Evolutionary conservation across 306 rosid species (phyloP).

Genomic region (Quercus agrifolia): DNA sequence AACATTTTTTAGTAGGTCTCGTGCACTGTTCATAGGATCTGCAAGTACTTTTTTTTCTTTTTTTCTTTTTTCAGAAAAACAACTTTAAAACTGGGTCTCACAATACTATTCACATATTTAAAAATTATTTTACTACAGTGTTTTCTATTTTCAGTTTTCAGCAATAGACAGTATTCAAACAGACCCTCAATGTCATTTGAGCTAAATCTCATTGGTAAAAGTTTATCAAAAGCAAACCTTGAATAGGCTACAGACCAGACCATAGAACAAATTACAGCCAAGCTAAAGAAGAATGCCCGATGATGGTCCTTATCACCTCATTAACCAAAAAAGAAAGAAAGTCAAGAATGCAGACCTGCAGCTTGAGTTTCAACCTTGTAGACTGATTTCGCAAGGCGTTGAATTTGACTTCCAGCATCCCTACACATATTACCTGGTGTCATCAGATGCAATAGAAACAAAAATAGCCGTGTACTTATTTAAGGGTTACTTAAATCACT

Average conservation of each 20-base stretch:
- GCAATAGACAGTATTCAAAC: too few species aligned
- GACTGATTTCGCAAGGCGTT: constrained; percentile 56
- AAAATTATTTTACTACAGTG: too few species aligned
- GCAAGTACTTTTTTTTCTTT: too few species aligned
- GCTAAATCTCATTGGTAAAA: neutral
- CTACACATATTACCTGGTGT: constrained; percentile 32
- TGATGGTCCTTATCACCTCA: neutral
- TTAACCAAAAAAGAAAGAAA: neutral
- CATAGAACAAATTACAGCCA: neutral
- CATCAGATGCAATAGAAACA: constrained; percentile 6
- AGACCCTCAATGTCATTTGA: neutral
- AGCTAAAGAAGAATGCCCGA: neutral
- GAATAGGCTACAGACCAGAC: neutral
- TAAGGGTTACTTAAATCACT: constrained; percentile 6
- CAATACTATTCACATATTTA: too few species aligned
- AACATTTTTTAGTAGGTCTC: rapidly evolving
- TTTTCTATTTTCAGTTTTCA: too few species aligned
- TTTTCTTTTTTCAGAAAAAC: too few species aligned
- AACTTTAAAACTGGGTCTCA: too few species aligned
- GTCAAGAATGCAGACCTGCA: constrained; percentile 38
- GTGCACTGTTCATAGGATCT: rapidly evolving
- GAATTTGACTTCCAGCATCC: constrained; percentile 66
- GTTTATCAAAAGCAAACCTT: neutral
- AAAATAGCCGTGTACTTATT: neutral
- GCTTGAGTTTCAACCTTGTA: constrained; percentile 68